Percentiles rank a stretch among this genome's conserved stretches.
Conservation (phyloP, 78 protist species). For the Dictyostelium intermedium region DNA sequence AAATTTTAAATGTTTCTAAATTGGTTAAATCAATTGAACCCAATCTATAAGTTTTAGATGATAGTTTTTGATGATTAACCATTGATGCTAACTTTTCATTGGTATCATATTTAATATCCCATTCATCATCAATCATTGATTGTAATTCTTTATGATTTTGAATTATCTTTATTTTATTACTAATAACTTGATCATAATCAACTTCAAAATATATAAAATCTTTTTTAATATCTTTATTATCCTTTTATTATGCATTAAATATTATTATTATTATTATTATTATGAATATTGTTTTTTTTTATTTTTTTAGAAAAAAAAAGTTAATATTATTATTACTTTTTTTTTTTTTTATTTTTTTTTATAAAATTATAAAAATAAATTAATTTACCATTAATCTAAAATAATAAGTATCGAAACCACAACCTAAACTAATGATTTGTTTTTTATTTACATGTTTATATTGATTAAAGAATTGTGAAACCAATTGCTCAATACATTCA, state of each 20-base stretch:
- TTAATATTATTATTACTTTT: not conserved
- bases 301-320: not conserved
- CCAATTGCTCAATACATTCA: constrained; percentile 38
- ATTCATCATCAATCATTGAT: not conserved
- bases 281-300: too few species aligned
- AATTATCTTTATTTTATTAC: constrained; percentile 58
- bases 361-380: too few species aligned
- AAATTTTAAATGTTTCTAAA: constrained; percentile 11
- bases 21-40: constrained; percentile 26
- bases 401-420: constrained; percentile 74
- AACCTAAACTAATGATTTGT: constrained; percentile 74
- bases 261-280: too few species aligned
- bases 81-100: not conserved
- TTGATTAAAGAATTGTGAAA: constrained; percentile 21
- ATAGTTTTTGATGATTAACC: not conserved
- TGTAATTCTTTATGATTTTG: not conserved
- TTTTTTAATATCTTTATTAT: not conserved
- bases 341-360: not conserved
- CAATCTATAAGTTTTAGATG: not conserved
- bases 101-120: not conserved
- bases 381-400: constrained; percentile 65
- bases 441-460: not conserved
- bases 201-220: constrained; percentile 46
- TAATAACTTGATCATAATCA: constrained; percentile 60
- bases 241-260: too few species aligned